Conservation (phyloP, 108 stramenopile genomes). For the Cyclotella kingstonii region DNA sequence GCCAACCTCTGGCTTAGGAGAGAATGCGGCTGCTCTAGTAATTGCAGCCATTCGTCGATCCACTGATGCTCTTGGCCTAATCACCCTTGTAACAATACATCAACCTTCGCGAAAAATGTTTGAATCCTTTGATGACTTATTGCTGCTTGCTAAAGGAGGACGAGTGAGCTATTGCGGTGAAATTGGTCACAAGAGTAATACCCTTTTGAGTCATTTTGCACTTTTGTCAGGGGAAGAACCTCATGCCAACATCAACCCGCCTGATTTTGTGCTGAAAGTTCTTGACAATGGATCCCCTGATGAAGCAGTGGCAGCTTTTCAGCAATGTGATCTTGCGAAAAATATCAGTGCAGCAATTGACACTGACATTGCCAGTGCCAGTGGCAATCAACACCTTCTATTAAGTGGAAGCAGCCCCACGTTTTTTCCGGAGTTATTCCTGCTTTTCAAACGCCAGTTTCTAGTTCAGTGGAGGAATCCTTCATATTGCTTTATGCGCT, state of each 20-base stretch:
- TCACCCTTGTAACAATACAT: slow-evolving; percentile 38
- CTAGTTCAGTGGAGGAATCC: slow-evolving; percentile 46
- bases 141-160: slow-evolving; percentile 37
- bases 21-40: slow-evolving; percentile 33
- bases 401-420: background rate
- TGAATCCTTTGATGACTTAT: slow-evolving; percentile 37
- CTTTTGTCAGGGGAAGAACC: slow-evolving; percentile 7
- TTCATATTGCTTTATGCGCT: slow-evolving; percentile 39
- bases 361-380: slow-evolving; percentile 7
- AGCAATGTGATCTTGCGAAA: background rate
- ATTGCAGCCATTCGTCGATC: slow-evolving; percentile 29
- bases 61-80: slow-evolving; percentile 28
- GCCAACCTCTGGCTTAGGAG: slow-evolving; percentile 31
- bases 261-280: slow-evolving; percentile 26
- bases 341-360: slow-evolving; percentile 7
- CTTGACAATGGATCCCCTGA: slow-evolving; percentile 28
- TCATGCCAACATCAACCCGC: slow-evolving; percentile 14
- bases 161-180: slow-evolving; percentile 30
- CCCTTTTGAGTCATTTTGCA: slow-evolving; percentile 25
- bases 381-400: background rate
- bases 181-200: slow-evolving; percentile 2
- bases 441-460: slow-evolving; percentile 35
- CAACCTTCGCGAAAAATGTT: slow-evolving; percentile 39
- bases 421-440: slow-evolving; percentile 21
- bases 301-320: slow-evolving; percentile 18